Evolutionary conservation across 495 filamentous ascomycete species (phyloP).

Genomic region (Annulohypoxylon nitens): DNA sequence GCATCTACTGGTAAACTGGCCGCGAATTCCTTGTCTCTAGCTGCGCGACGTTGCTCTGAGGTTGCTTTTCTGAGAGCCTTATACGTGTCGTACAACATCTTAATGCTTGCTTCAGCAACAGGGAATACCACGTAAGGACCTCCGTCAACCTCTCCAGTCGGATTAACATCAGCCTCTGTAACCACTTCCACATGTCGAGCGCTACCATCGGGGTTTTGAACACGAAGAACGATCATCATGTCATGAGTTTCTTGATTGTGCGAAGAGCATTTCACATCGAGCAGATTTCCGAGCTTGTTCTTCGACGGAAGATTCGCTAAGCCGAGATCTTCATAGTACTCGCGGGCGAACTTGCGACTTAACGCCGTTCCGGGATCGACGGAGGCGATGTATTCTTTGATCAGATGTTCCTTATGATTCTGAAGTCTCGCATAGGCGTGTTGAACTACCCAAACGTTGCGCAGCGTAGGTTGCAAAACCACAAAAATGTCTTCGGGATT

Average conservation of each 20-base stretch:
- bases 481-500: background rate
- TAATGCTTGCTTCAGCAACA: constrained; percentile 31
- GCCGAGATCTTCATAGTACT: constrained; percentile 39
- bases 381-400: constrained; percentile 22
- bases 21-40: constrained; percentile 37
- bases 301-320: constrained; percentile 32
- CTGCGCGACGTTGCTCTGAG: constrained; percentile 33
- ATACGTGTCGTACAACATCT: constrained; percentile 38
- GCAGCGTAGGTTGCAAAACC: constrained; percentile 33
- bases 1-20: constrained; percentile 23
- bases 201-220: constrained; percentile 7
- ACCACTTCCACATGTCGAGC: constrained; percentile 29
- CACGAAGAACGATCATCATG: constrained; percentile 21
- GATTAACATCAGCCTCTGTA: constrained; percentile 8
- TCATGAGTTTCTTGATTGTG: constrained; percentile 28
- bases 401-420: constrained; percentile 33
- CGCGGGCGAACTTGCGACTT: constrained; percentile 34
- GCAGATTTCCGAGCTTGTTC: constrained; percentile 37
- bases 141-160: background rate
- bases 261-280: constrained; percentile 40
- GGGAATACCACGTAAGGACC: constrained; percentile 26
- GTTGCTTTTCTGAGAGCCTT: constrained; percentile 27
- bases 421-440: constrained; percentile 32
- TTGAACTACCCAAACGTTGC: constrained; percentile 42
- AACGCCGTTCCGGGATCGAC: background rate